Conservation (phyloP, 148 eudicot species). For the Chenopodium suecicum region DNA sequence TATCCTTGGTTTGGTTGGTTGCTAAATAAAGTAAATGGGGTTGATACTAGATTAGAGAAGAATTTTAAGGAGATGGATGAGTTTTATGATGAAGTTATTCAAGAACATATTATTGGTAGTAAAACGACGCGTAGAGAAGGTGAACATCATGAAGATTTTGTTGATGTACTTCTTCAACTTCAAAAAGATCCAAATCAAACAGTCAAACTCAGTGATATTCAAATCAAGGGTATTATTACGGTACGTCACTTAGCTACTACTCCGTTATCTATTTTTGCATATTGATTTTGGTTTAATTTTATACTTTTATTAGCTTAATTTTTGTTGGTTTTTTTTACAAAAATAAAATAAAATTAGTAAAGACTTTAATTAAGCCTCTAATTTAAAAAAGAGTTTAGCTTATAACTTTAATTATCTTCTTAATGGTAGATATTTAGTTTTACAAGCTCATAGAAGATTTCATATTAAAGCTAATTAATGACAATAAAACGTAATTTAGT, state of each 20-base stretch:
- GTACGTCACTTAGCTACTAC: slow-evolving; percentile 21
- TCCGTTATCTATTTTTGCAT: neutral
- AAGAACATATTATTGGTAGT: slow-evolving; percentile 35
- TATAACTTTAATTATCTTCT: too few species aligned
- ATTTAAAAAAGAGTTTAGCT: too few species aligned
- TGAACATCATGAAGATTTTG: slow-evolving; percentile 38
- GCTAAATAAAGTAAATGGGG: slow-evolving; percentile 50
- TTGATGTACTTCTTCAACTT: slow-evolving; percentile 49
- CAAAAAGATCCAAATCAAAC: slow-evolving; percentile 45
- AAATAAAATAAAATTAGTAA: too few species aligned
- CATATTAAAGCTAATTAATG: too few species aligned
- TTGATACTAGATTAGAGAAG: slow-evolving; percentile 41
- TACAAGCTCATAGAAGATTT: too few species aligned
- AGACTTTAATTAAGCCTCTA: too few species aligned
- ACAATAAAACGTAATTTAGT: too few species aligned
- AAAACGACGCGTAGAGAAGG: slow-evolving; percentile 5
- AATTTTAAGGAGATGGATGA: slow-evolving; percentile 33
- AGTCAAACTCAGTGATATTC: slow-evolving; percentile 25
- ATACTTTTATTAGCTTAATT: too few species aligned
- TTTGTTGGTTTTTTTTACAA: too few species aligned
- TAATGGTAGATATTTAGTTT: too few species aligned
- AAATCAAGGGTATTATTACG: slow-evolving; percentile 50
- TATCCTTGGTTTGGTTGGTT: slow-evolving; percentile 55
- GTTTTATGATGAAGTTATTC: slow-evolving; percentile 37
- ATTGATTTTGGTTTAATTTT: neutral